Base-by-base conservation (phyloP, 306 rosid species). In the Cucurbita argyrosperma region DNA sequence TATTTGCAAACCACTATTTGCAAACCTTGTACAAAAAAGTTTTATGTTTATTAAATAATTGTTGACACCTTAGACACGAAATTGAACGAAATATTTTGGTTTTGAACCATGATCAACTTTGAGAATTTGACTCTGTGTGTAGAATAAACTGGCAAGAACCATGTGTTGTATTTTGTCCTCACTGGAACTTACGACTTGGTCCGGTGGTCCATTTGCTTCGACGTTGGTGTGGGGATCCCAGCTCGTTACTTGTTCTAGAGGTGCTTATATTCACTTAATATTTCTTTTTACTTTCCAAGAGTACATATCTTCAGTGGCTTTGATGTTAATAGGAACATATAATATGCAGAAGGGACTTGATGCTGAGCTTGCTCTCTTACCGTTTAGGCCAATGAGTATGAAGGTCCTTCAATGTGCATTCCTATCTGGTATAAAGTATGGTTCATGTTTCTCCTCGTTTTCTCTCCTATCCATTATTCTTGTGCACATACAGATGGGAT, bases 151-250 rank as follows among this genome's bases (percentile, higher is more conserved):
- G 91, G 93, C 88, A 84, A 84, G 97, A 93, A 79, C 97, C 97
- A 13, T 93, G 96, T 83, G 80, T 93, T 45, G 88, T 93, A 73
- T 89, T 93, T 79, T 82, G 86, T 81, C 92, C 94, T 69, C 96
- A 89, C 76, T 89, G 96, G 96, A 89, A 84, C 82, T 79, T 93
- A 75, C 93, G 98, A 67, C 84, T 93, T 61, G 98, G 98, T 76
- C 96, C 96, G 15, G 83, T 74, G 80, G 92, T 93, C 83, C 93
- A 86, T 76, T 84, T 93, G 65, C 97, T 93, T 77, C 90, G 30
- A 10, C 86, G 83, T 14, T 93, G 98, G 98, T 76, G 84, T 66
- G 87, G 90, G 68, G 85, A 90, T 84, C 86, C 84, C 38, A 87
- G 86, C 55, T 93, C 96, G 51, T 80, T 93, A 71, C 97, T 93